These are phyloP conservation scores for Kwoniella mangroviensis DNA, from an alignment of 768 basidiomycete species.

Conservation along the genomic window DNA sequence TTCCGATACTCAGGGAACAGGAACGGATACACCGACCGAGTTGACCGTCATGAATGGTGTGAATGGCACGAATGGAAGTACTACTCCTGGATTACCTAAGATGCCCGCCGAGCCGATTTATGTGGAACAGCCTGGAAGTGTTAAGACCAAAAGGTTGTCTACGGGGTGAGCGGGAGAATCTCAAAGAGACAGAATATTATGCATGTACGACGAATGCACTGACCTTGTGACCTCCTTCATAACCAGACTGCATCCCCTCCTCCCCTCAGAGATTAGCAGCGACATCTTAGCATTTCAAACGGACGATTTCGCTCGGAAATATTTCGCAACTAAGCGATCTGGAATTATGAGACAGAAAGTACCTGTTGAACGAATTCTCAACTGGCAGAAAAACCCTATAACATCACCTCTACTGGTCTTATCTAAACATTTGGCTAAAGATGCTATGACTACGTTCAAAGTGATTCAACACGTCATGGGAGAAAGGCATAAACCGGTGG, in stretches of 20 bases:
- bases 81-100: conserved; percentile 5
- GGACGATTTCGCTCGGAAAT: conserved; percentile 80
- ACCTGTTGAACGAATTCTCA: conserved; percentile 84
- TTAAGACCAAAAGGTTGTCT: conserved; percentile 60
- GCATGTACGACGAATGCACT: too few relatives aligned
- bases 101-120: conserved; percentile 32
- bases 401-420: conserved; percentile 74
- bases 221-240: too few relatives aligned
- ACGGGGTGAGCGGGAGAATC: conserved; percentile 79
- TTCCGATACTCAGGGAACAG: conserved; percentile 1
- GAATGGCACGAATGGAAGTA: conserved; percentile 6
- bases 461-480: conserved; percentile 92
- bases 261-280: conserved; percentile 77
- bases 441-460: conserved; percentile 84
- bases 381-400: conserved; percentile 83
- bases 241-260: conserved; percentile 74
- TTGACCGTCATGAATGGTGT: conserved; percentile 6
- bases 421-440: conserved; percentile 69
- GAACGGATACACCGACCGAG: conserved; percentile 1
- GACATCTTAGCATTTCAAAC: conserved; percentile 87
- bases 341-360: conserved; percentile 73
- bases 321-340: conserved; percentile 87
- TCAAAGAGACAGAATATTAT: too few relatives aligned
- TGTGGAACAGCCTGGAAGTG: conserved; percentile 27
- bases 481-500: conserved; percentile 70